Conservation (phyloP, 2,329 filamentous ascomycete species). For the Penicillium sp. region DNA sequence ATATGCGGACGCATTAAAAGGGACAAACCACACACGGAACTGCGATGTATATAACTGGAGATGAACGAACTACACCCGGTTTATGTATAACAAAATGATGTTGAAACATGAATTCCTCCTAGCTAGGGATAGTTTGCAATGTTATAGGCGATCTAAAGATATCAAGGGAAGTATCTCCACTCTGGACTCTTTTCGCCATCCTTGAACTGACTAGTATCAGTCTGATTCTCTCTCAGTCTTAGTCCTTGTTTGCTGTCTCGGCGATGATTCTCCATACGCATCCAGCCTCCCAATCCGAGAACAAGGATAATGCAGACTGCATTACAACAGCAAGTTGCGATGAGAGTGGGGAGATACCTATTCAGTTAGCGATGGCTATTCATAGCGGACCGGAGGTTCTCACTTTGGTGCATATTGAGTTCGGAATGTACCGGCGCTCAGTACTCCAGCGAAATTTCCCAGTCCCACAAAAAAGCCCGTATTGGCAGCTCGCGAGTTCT, state of each 20-base stretch:
- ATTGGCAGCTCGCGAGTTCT: conserved; percentile 50
- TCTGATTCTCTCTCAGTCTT: conserved; percentile 36
- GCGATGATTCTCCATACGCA: conserved; percentile 46
- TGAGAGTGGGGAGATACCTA: conserved; percentile 48
- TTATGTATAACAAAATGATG: too few relatives aligned
- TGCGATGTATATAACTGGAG: too few relatives aligned
- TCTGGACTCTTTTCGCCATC: conserved; percentile 40
- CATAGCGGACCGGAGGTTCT: not conserved
- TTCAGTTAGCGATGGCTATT: not conserved
- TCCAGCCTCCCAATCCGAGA: conserved; percentile 44
- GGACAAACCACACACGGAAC: too few relatives aligned
- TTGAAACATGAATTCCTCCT: too few relatives aligned
- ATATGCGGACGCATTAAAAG: too few relatives aligned
- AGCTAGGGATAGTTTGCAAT: too few relatives aligned
- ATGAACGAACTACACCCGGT: too few relatives aligned
- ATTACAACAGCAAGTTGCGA: conserved; percentile 46
- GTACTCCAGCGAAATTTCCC: conserved; percentile 50
- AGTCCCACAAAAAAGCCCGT: conserved; percentile 50
- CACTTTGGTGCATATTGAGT: conserved; percentile 48
- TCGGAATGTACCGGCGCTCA: conserved; percentile 48
- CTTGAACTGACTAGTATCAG: conserved; percentile 40
- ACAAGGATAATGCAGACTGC: conserved; percentile 43
- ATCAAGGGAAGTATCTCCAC: conserved; percentile 32
- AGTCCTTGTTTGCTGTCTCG: conserved; percentile 41
- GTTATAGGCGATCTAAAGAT: too few relatives aligned